These are phyloP conservation scores for Keithomyces neogunnii DNA, from an alignment of 2,329 filamentous ascomycete genomes.

Conservation along the genomic window DNA sequence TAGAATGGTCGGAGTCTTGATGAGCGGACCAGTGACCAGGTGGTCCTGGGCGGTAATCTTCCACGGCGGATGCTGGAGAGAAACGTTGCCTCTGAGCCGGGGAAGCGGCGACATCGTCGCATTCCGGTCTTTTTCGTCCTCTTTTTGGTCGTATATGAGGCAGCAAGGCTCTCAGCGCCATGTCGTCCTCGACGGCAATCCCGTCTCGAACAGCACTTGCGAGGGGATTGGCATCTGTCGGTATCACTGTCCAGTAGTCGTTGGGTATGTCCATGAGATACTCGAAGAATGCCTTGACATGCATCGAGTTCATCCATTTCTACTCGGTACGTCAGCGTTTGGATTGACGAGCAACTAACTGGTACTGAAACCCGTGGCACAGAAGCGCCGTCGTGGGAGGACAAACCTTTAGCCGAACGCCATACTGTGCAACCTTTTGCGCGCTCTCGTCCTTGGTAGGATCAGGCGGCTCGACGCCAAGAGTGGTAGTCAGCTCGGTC, in stretches of 20 bases:
- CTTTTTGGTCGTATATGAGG: constrained; percentile 63
- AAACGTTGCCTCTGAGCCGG: constrained; percentile 54
- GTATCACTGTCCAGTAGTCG: constrained; percentile 71
- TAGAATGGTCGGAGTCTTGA: constrained; percentile 24
- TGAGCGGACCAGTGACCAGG: constrained; percentile 40
- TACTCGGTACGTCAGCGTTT: constrained; percentile 20
- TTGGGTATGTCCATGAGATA: constrained; percentile 73
- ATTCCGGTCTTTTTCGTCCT: constrained; percentile 55
- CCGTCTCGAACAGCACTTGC: constrained; percentile 65
- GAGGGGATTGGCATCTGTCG: constrained; percentile 53
- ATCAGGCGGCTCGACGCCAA: constrained; percentile 83
- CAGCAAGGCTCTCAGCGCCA: constrained; percentile 75
- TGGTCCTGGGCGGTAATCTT: constrained; percentile 22
- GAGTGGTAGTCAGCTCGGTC: constrained; percentile 75
- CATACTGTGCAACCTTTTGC: constrained; percentile 93
- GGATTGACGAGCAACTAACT: no score
- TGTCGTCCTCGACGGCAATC: constrained; percentile 77
- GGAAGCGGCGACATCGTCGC: constrained; percentile 41
- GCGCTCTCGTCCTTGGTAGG: constrained; percentile 77
- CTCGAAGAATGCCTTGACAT: constrained; percentile 90
- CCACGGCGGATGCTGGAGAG: constrained; percentile 40
- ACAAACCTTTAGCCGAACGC: constrained; percentile 76
- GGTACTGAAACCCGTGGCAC: not conserved
- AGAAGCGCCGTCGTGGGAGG: not conserved
- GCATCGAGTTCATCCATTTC: constrained; percentile 97